These are phyloP conservation scores for Solanum etuberosum DNA, from an alignment of 257 asterid genomes.

Conservation along the genomic window DNA sequence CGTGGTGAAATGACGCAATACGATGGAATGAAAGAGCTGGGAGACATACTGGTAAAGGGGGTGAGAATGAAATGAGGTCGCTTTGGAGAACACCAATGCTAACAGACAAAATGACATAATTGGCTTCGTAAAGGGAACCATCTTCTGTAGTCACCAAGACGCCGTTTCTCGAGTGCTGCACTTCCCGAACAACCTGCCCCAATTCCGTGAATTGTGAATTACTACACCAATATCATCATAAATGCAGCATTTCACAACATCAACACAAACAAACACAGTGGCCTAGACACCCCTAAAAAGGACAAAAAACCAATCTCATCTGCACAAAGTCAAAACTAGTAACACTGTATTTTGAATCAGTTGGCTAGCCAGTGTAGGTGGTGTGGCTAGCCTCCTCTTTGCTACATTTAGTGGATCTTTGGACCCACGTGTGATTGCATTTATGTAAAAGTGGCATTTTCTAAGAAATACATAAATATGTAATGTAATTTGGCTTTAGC, in stretches of 20 bases:
- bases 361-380: too few species aligned
- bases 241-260: constrained; percentile 8
- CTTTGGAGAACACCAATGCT: constrained; percentile 94
- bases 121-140: constrained; percentile 77
- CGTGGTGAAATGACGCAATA: neutral
- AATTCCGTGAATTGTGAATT: constrained; percentile 14
- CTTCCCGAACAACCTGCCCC: constrained; percentile 76
- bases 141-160: constrained; percentile 72
- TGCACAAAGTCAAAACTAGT: constrained; percentile 19
- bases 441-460: neutral
- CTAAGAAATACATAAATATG: neutral
- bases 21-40: neutral
- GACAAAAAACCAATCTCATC: neutral
- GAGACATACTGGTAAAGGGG: constrained; percentile 64
- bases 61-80: constrained; percentile 61
- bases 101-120: constrained; percentile 68
- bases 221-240: constrained; percentile 6
- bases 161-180: constrained; percentile 84
- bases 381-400: neutral
- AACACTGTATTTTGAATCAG: neutral
- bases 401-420: neutral
- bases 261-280: neutral
- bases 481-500: too few species aligned
- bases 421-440: neutral
- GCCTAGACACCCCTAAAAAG: neutral